These are phyloP conservation scores for Scutellaria galericulata DNA, from an alignment of 257 asterid genomes.

Conservation along the genomic window DNA sequence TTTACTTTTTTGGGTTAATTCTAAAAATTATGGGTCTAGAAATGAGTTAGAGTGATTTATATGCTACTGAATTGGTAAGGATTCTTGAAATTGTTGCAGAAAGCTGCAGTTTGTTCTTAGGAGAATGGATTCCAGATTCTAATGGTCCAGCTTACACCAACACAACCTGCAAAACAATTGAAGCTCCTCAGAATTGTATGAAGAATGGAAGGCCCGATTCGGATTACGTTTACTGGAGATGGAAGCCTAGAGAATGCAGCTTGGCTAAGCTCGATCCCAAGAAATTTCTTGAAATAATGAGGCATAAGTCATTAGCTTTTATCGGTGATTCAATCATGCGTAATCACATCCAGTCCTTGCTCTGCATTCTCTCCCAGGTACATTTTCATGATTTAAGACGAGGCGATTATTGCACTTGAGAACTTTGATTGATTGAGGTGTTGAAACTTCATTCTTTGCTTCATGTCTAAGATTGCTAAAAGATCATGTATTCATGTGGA, in stretches of 20 bases:
- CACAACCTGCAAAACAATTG: conserved; percentile 58
- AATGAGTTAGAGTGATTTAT: background rate
- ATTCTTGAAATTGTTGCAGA: conserved; percentile 38
- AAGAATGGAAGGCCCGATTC: conserved; percentile 77
- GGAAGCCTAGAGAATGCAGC: conserved; percentile 72
- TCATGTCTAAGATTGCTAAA: conserved; percentile 24
- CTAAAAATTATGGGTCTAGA: too few species aligned
- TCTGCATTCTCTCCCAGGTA: conserved; percentile 87
- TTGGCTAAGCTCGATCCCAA: conserved; percentile 57
- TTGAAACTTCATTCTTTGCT: conserved; percentile 5
- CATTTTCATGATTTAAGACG: background rate
- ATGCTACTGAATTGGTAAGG: background rate
- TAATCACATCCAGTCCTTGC: conserved; percentile 76
- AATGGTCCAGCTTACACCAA: conserved; percentile 68
- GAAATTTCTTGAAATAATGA: conserved; percentile 62
- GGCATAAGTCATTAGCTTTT: conserved; percentile 60
- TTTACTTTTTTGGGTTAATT: too few species aligned
- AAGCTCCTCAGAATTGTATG: conserved; percentile 75
- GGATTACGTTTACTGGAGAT: conserved; percentile 71
- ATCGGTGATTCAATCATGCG: conserved; percentile 93
- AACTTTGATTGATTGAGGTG: background rate
- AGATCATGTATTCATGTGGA: conserved; percentile 23
- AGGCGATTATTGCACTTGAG: background rate
- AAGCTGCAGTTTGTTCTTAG: conserved; percentile 63
- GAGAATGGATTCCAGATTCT: conserved; percentile 73